Conservation (phyloP, 2,329 filamentous ascomycete genomes). For the Fusarium camptoceras region DNA sequence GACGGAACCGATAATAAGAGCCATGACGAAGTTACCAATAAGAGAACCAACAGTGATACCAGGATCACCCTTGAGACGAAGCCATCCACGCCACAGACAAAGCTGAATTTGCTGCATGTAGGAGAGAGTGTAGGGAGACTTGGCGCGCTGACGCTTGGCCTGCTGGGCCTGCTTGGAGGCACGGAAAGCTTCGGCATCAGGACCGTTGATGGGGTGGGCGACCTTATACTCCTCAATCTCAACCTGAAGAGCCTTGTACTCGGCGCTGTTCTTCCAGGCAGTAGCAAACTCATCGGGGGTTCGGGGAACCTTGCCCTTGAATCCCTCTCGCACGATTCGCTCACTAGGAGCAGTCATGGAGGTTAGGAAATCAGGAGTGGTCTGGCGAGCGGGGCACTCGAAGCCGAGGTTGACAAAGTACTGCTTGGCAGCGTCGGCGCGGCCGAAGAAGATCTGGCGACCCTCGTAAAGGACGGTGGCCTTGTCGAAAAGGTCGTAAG, state of each 20-base stretch:
- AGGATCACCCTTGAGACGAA: slow-evolving; percentile 80
- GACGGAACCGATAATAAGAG: slow-evolving; percentile 81
- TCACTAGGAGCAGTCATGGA: slow-evolving; percentile 73
- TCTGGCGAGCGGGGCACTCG: slow-evolving; percentile 73
- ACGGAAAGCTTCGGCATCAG: slow-evolving; percentile 69
- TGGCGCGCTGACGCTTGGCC: slow-evolving; percentile 68
- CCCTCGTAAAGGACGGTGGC: slow-evolving; percentile 69
- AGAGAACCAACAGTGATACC: slow-evolving; percentile 76
- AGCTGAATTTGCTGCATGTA: slow-evolving; percentile 80
- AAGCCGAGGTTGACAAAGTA: slow-evolving; percentile 78
- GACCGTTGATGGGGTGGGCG: slow-evolving; percentile 64
- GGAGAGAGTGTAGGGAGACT: slow-evolving; percentile 87
- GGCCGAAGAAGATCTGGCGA: slow-evolving; percentile 73
- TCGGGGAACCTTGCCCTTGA: slow-evolving; percentile 66
- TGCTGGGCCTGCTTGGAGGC: slow-evolving; percentile 66
- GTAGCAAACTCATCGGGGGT: slow-evolving; percentile 72
- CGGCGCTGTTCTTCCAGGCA: slow-evolving; percentile 67
- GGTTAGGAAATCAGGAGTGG: slow-evolving; percentile 78
- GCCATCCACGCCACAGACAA: slow-evolving; percentile 84
- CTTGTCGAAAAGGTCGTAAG: slow-evolving; percentile 74
- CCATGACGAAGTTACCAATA: slow-evolving; percentile 79
- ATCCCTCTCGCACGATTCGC: slow-evolving; percentile 67
- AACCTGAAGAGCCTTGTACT: slow-evolving; percentile 62
- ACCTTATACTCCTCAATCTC: slow-evolving; percentile 69
- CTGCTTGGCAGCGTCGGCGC: slow-evolving; percentile 67